Percentiles rank a stretch among this genome's conserved stretches.
These are phyloP conservation scores for Eucalyptus regnans DNA, from an alignment of 345 rosid species.

Conservation along the genomic window DNA sequence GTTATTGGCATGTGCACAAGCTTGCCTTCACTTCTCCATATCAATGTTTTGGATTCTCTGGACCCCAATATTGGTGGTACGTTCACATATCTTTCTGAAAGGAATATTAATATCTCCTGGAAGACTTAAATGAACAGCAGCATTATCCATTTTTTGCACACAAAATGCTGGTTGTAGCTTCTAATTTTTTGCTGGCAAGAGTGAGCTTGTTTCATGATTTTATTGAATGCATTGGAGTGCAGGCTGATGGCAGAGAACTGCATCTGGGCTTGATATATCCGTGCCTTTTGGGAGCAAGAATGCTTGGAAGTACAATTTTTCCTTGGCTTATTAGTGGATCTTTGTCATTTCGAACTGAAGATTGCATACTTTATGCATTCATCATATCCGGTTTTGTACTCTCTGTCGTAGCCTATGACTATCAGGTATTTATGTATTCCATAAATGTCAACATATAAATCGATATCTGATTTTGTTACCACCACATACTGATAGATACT, in stretches of 20 bases:
- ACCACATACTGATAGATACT: background rate
- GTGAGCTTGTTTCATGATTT: background rate
- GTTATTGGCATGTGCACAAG: slow-evolving; percentile 70
- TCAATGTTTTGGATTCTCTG: slow-evolving; percentile 85
- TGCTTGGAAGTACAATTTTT: slow-evolving; percentile 84
- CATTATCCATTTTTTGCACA: background rate
- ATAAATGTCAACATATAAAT: background rate
- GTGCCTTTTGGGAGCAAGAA: slow-evolving; percentile 80
- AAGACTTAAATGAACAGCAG: background rate
- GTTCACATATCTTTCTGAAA: slow-evolving; percentile 1
- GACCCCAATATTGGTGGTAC: slow-evolving; percentile 87
- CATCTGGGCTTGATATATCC: slow-evolving; percentile 75
- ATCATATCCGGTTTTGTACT: slow-evolving; percentile 43
- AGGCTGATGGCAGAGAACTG: slow-evolving; percentile 98
- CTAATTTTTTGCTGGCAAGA: background rate
- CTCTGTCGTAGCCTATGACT: slow-evolving; percentile 81
- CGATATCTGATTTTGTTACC: background rate
- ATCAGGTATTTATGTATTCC: slow-evolving; percentile 44
- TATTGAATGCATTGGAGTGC: background rate
- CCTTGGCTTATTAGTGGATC: slow-evolving; percentile 75
- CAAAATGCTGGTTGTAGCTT: background rate
- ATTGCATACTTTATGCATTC: slow-evolving; percentile 59
- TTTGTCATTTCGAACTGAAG: slow-evolving; percentile 60
- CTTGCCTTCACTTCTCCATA: slow-evolving; percentile 76
- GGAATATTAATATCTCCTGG: background rate